Conservation (phyloP, 495 filamentous ascomycete species). For the Podospora fimiseda region DNA sequence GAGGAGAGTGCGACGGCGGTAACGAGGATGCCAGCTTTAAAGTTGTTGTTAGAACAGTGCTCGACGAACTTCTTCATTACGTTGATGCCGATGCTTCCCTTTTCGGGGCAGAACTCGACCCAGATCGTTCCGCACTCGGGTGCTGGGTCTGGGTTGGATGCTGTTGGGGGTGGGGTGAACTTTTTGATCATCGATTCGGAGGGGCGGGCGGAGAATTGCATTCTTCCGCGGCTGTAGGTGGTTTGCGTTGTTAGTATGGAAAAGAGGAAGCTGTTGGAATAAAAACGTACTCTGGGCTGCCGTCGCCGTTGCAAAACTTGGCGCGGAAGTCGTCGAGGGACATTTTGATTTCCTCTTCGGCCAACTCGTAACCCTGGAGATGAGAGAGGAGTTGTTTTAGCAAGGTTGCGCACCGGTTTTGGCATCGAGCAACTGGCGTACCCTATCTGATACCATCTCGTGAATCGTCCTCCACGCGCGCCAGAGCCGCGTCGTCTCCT, state of each 20-base stretch:
- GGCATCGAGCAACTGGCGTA: conserved; percentile 32
- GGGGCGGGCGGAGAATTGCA: conserved; percentile 82
- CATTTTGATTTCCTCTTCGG: conserved; percentile 81
- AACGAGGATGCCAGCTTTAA: conserved; percentile 83
- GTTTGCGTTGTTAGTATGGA: neutral
- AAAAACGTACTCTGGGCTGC: conserved; percentile 59
- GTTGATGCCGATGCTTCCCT: conserved; percentile 74
- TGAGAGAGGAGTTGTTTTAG: neutral
- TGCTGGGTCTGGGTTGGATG: conserved; percentile 56
- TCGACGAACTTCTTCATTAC: conserved; percentile 86
- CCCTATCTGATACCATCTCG: conserved; percentile 79
- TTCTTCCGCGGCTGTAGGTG: conserved; percentile 60
- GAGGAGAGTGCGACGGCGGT: conserved; percentile 73
- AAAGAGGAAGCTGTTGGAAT: conserved; percentile 16
- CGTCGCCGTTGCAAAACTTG: conserved; percentile 61
- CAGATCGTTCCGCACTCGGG: conserved; percentile 80
- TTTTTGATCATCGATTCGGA: conserved; percentile 75
- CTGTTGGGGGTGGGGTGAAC: conserved; percentile 62
- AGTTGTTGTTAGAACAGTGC: conserved; percentile 66
- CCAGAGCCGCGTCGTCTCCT: conserved; percentile 71
- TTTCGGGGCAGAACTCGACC: conserved; percentile 77
- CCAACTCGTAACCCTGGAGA: conserved; percentile 78
- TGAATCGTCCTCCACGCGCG: conserved; percentile 81
- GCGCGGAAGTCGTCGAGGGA: conserved; percentile 66
- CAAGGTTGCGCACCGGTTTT: neutral